Base-by-base conservation (phyloP, 2,329 filamentous ascomycete genomes). In the Neopestalotiopsis sp. region DNA sequence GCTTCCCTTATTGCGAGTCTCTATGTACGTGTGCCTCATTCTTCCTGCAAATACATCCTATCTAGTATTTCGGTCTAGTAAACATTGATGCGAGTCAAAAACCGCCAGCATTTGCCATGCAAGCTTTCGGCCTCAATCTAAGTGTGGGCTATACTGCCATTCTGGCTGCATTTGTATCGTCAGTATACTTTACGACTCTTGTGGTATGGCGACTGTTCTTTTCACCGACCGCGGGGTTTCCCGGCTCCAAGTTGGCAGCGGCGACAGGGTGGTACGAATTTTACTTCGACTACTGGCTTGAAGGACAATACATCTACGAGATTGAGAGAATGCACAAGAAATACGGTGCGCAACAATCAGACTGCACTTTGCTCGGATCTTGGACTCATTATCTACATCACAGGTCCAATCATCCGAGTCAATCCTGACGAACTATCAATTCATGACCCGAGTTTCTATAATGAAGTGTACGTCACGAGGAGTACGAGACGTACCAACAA, bases 391-490 rank as follows among this genome's bases (percentile, higher is more conserved):
- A 20, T 4, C 17, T 56, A 4, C 30, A 13, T 17, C 14, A 4
- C 30, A 71, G 70, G 70, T 49, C 67, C 69, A 4, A 71, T 71
- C 20, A 65, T 71, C 14, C 67, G 70, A 14, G 67, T 71, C 13
- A 56, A 42, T 12, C 70, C 70, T 5, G 57, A 68, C 7, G 70
- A 71, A 32, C 67, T 71, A 5, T 66, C 68, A 9, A 64, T 71
- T 17, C 49, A 59, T 17, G 65, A 66, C 30, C 38, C 45, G 0
- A 17, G 40, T 6, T 66, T 28, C 32, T 63, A 70, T 17, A 56
- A 59, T 6, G 63, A 62, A 14, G 40, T 70, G 30, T 71, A 68
- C 53, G 68, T 66, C 13, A 65, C 59, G 10, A 58, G 63, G 13
- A 66, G 12, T 20, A 71, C 68, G 64, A 68, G 69, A 40, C 68